phyloP scores from a whole-genome alignment of 495 filamentous ascomycete species.

The Penicillium paradoxum region DNA sequence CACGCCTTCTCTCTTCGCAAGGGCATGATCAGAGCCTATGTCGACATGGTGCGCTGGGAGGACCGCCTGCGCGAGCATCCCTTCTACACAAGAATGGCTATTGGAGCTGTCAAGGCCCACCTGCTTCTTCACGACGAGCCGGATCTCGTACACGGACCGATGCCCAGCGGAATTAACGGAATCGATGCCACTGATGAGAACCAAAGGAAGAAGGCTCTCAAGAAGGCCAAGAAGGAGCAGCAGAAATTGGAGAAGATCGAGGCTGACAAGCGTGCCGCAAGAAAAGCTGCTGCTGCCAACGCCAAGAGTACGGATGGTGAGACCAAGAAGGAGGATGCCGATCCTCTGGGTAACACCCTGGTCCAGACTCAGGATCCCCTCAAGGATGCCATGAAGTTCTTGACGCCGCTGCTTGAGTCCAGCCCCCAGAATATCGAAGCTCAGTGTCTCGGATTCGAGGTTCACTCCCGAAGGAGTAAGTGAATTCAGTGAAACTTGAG shows the following conservation, averaged over 20 bases:
- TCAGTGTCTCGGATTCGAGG: slow-evolving; percentile 85
- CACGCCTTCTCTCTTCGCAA: slow-evolving; percentile 94
- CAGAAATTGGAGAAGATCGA: slow-evolving; percentile 79
- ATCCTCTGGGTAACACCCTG: slow-evolving; percentile 76
- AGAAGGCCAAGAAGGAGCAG: slow-evolving; percentile 92
- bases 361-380: slow-evolving; percentile 76
- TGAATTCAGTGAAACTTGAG: slow-evolving; percentile 10
- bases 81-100: slow-evolving; percentile 82
- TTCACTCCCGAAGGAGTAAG: slow-evolving; percentile 74
- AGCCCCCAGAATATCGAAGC: slow-evolving; percentile 76
- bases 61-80: slow-evolving; percentile 86
- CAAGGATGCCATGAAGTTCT: slow-evolving; percentile 80
- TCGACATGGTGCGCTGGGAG: slow-evolving; percentile 96
- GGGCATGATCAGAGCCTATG: slow-evolving; percentile 89
- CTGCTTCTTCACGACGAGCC: slow-evolving; percentile 74
- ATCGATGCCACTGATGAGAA: slow-evolving; percentile 53
- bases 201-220: slow-evolving; percentile 86
- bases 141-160: slow-evolving; percentile 50
- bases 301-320: slow-evolving; percentile 49
- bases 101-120: slow-evolving; percentile 77
- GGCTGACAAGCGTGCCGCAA: slow-evolving; percentile 66
- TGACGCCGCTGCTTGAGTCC: slow-evolving; percentile 72
- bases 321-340: slow-evolving; percentile 75
- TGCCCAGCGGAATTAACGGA: slow-evolving; percentile 53
- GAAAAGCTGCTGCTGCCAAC: slow-evolving; percentile 44